Evolutionary conservation across 2,329 filamentous ascomycete species (phyloP), one percentile per base, ranked within the genome.

Genomic region (Monilinia laxa): DNA sequence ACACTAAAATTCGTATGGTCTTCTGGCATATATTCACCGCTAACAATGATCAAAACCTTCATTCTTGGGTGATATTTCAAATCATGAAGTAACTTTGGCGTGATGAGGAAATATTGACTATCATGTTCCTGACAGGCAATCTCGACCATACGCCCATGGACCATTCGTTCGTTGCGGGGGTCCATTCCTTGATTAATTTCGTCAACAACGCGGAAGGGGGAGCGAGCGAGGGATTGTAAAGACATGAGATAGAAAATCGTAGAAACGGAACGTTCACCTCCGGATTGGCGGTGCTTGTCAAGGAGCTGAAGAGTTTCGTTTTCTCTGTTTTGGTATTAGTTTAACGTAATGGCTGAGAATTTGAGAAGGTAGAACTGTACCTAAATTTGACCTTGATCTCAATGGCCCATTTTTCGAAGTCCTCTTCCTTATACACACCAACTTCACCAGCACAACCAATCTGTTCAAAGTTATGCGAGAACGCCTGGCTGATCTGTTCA

Each of bases 141-240:
- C 75, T 97, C 93, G 11, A 99, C 95, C 90, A 99, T 96, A 70
- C 95, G 91, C 76, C 94, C 92, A 80, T 99, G 95, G 20, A 99
- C 93, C 87, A 97, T 96, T 73, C 95, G 91, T 80, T 99, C 95
- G 79, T 99, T 99, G 74, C 95, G 89, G 54, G 94, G 95, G 78
- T 99, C 95, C 95, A 99, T 99, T 71, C 95, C 95, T 80, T 99
- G 95, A 76, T 99, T 99, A 83, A 99, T 99, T 81, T 99, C 95
- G 79, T 99, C 95, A 68, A 99, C 95, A 60, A 99, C 94, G 63
- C 95, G 92, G 85, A 99, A 99, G 1, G 95, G 95, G 4, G 93
- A 93, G 74, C 93, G 90, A 20, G 95, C 94, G 74, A 99, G 88
- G 60, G 91, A 91, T 78, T 99, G 95, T 35, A 99, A 85, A 6